phyloP scores from a whole-genome alignment of 1,284 basidiomycete species.

The Apiotrichum veenhuisii region DNA sequence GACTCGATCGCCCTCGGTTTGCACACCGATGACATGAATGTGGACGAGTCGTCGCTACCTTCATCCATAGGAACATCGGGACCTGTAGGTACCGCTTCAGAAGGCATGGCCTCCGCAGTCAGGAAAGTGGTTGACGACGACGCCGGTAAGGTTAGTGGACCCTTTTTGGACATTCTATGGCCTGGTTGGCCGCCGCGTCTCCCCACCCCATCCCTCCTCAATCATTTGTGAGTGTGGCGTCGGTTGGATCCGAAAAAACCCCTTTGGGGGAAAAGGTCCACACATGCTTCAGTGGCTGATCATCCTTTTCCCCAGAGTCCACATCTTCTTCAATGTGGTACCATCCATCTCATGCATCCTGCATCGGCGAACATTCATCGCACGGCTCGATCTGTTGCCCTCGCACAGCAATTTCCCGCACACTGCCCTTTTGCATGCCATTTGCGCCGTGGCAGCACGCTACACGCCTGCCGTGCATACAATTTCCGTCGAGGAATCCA shows the following conservation, averaged over 20 bases:
- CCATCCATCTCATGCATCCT: slow-evolving; percentile 43
- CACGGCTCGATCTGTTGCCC: slow-evolving; percentile 49
- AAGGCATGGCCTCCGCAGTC: neutral
- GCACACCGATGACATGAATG: neutral
- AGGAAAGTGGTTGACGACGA: slow-evolving; percentile 17
- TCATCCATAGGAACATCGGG: neutral
- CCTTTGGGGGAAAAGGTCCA: no score
- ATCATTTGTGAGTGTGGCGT: slow-evolving; percentile 36
- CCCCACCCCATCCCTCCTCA: slow-evolving; percentile 40
- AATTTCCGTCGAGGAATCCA: slow-evolving; percentile 20
- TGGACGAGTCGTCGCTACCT: neutral
- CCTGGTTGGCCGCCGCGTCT: slow-evolving; percentile 44
- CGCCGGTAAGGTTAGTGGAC: slow-evolving; percentile 24
- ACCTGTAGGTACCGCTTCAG: neutral
- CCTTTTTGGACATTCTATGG: slow-evolving; percentile 35
- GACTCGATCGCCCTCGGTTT: neutral
- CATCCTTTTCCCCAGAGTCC: slow-evolving; percentile 24
- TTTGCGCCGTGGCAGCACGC: slow-evolving; percentile 47
- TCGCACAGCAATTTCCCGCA: slow-evolving; percentile 49
- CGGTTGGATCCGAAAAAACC: neutral
- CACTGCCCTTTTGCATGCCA: slow-evolving; percentile 47
- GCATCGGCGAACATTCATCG: slow-evolving; percentile 41
- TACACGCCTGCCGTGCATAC: slow-evolving; percentile 37
- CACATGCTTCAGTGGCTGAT: neutral
- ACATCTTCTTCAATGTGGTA: slow-evolving; percentile 44